Evolutionary conservation across 2,329 filamentous ascomycete genomes (phyloP), one percentile per base, ranked within the genome.

Genomic region (Dactylonectria macrodidyma): DNA sequence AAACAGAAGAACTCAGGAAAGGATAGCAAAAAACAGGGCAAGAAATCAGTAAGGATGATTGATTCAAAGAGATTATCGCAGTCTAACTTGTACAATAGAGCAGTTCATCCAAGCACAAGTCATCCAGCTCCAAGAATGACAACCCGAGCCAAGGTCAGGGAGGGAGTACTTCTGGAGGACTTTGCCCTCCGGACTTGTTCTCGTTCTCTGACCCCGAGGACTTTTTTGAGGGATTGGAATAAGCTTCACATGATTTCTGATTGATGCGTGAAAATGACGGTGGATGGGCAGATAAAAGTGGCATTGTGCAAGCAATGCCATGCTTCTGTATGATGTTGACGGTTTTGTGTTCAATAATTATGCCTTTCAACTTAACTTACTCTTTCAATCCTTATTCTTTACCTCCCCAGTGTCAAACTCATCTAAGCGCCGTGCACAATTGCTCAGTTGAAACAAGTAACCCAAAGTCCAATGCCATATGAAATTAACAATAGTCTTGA

Each of bases 101-200:
- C 33, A 38, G n/a, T 19, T 38, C 51, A 12, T 54, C 51, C 33
- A 54, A 36, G 11, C n/a, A 22, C 51, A 54, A 54, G 30, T 36
- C 51, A 9, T 8, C 5, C 10, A 22, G 3, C 8, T 12, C 51
- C n/a, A 5, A 7, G 5, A 16, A 54, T 19, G n/a, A 14, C 3
- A 7, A n/a, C 8, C 19, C 51, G 5, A 54, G 12, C n/a, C 41
- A 50, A 16, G 24, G 44, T 16, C 44, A 48, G 14, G 56, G 26
- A 5, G 41, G 12, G 22, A 26, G 26, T n/a, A 38, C 57, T 19
- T 22, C 44, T 16, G 11, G 56, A 3, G 56, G 57, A 14, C 57
- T 59, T 5, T 26, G 38, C 33, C 57, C 57, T 36, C 57, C 57
- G 2, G 57, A 59, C 10, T 59, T 59, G n/a, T 59, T 59, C 22